These are phyloP conservation scores for Monilinia aucupariae DNA, from an alignment of 2,329 filamentous ascomycete species.

Conservation along the genomic window DNA sequence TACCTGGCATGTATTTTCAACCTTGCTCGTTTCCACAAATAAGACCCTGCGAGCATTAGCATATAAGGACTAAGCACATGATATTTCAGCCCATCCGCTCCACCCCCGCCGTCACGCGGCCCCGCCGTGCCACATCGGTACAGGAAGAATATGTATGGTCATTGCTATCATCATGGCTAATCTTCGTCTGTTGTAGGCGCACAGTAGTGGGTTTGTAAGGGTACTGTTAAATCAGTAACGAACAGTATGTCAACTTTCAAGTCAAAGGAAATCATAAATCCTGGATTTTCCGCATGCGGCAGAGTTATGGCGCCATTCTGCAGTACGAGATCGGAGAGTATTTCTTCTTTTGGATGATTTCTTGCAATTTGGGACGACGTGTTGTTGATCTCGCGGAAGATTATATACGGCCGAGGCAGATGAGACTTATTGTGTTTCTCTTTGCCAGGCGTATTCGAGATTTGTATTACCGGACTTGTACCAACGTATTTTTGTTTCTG, in stretches of 20 bases:
- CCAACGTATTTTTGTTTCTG: not conserved
- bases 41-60: constrained; percentile 4
- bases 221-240: not conserved
- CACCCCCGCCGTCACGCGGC: constrained; percentile 8
- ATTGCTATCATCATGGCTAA: not conserved
- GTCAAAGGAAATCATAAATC: not conserved
- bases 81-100: not conserved
- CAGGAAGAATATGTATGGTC: not conserved
- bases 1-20: not conserved
- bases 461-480: constrained; percentile 5
- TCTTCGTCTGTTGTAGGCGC: not conserved
- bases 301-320: constrained; percentile 1
- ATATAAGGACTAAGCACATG: not conserved
- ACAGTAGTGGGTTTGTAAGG: not conserved
- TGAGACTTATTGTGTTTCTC: not conserved
- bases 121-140: not conserved
- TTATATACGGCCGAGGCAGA: not conserved
- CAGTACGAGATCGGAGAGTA: not conserved
- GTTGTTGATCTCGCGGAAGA: not conserved
- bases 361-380: not conserved
- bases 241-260: not conserved
- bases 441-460: not conserved
- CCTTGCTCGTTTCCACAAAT: not conserved
- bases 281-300: not conserved
- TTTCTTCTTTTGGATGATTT: not conserved